Percentiles rank a stretch among this genome's conserved stretches.
Conservation (phyloP, 441 rosid species). For the Viola pubescens region DNA sequence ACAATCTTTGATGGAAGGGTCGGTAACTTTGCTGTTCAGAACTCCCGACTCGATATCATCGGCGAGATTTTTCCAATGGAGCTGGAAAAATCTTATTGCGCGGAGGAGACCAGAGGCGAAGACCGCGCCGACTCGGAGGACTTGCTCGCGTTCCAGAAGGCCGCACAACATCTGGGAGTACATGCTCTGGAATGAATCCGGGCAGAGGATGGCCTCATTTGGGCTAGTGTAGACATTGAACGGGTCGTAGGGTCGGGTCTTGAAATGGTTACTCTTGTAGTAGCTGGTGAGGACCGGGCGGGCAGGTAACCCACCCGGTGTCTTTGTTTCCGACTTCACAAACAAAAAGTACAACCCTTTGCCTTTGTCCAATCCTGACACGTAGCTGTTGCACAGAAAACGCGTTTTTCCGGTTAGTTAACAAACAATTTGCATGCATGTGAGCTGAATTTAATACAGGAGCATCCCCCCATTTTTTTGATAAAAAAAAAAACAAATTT, state of each 20-base stretch:
- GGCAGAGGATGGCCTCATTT: conserved; percentile 76
- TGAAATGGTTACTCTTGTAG: conserved; percentile 85
- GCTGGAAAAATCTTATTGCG: conserved; percentile 82
- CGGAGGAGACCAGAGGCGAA: conserved; percentile 87
- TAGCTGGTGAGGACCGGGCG: conserved; percentile 89
- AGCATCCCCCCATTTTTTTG: conserved; percentile 1
- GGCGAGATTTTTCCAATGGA: conserved; percentile 54
- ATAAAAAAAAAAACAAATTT: not conserved
- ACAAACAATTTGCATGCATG: conserved; percentile 6
- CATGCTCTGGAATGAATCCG: conserved; percentile 93
- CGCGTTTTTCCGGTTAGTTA: conserved; percentile 3
- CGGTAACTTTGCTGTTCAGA: conserved; percentile 37
- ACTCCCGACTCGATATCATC: conserved; percentile 52
- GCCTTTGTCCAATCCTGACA: conserved; percentile 81
- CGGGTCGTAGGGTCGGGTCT: conserved; percentile 69
- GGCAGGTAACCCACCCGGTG: conserved; percentile 81
- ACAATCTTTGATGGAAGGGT: conserved; percentile 35
- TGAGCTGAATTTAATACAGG: conserved; percentile 17
- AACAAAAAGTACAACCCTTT: conserved; percentile 81
- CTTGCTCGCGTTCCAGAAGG: conserved; percentile 56
- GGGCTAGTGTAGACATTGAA: conserved; percentile 87
- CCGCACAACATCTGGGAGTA: conserved; percentile 85
- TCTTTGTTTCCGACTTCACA: conserved; percentile 75
- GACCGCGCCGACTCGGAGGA: conserved; percentile 78
- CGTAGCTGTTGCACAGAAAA: conserved; percentile 42